These are phyloP conservation scores for Orbilia javanica DNA, from an alignment of 2,329 filamentous ascomycete species.

Conservation along the genomic window DNA sequence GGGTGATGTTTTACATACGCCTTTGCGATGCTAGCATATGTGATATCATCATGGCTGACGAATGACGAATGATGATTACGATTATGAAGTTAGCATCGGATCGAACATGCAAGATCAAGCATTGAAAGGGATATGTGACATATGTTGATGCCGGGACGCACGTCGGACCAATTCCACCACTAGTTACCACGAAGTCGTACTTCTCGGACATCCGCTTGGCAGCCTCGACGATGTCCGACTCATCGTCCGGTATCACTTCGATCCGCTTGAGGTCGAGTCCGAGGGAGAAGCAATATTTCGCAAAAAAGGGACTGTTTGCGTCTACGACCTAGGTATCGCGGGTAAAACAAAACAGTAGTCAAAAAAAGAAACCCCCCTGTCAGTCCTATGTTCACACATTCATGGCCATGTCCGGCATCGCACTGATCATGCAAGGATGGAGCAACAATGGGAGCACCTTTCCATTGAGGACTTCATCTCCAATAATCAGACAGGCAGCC, in stretches of 20 bases:
- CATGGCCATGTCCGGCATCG: background rate
- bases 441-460: slow-evolving; percentile 73
- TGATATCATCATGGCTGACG: slow-evolving; percentile 92
- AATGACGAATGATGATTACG: background rate
- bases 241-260: slow-evolving; percentile 94
- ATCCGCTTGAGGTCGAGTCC: slow-evolving; percentile 81
- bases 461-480: slow-evolving; percentile 94
- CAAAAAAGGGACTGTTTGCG: slow-evolving; percentile 74
- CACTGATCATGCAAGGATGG: background rate
- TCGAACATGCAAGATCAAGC: background rate
- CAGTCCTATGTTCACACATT: background rate
- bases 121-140: background rate
- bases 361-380: background rate
- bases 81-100: background rate
- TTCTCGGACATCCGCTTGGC: slow-evolving; percentile 85
- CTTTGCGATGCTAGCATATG: slow-evolving; percentile 91
- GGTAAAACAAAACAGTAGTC: slow-evolving; percentile 6
- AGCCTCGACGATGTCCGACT: slow-evolving; percentile 88
- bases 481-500: slow-evolving; percentile 92
- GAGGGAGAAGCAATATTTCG: slow-evolving; percentile 75
- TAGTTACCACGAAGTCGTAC: slow-evolving; percentile 96
- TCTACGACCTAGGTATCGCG: slow-evolving; percentile 64
- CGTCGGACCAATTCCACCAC: slow-evolving; percentile 95
- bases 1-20: slow-evolving; percentile 69
- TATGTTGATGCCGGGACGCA: slow-evolving; percentile 67